phyloP scores from a whole-genome alignment of 139 green algal genomes.

The Nannochloris sp. region DNA sequence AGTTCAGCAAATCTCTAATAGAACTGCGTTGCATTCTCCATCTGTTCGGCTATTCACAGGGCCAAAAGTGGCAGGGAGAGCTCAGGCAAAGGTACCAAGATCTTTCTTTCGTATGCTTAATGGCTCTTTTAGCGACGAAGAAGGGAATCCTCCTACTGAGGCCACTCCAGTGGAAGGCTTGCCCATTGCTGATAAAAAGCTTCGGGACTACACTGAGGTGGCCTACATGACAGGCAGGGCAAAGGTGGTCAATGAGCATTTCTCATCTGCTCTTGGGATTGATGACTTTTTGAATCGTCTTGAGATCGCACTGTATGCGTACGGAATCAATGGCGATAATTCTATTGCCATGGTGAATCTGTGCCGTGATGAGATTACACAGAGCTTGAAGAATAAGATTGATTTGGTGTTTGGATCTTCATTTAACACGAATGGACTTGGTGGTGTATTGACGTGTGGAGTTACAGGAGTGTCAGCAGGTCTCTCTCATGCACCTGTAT shows the following conservation, averaged over 20 bases:
- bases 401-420: conserved; percentile 59
- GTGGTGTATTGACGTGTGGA: conserved; percentile 70
- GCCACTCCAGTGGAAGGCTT: neutral
- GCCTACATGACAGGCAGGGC: conserved; percentile 13
- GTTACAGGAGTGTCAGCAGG: conserved; percentile 59
- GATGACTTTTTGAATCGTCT: conserved; percentile 73
- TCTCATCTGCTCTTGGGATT: conserved; percentile 50
- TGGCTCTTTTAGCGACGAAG: neutral
- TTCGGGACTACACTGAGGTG: conserved; percentile 13
- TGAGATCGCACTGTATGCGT: conserved; percentile 55
- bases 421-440: conserved; percentile 77
- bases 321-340: conserved; percentile 72
- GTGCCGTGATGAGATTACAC: conserved; percentile 81
- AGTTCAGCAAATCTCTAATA: too few species aligned
- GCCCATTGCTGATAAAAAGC: neutral
- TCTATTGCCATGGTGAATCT: conserved; percentile 74
- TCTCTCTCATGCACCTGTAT: conserved; percentile 45
- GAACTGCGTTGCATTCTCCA: too few species aligned
- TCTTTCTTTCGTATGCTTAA: too few species aligned
- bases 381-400: conserved; percentile 60
- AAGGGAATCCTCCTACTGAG: neutral
- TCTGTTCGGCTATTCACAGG: too few species aligned
- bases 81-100: too few species aligned
- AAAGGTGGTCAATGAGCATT: conserved; percentile 36
- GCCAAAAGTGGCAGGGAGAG: too few species aligned